A percentile compares a stretch with the other conserved stretches of the same genome.
Conservation (phyloP, 768 basidiomycete species). For the Phanerodontia chrysosporium region DNA sequence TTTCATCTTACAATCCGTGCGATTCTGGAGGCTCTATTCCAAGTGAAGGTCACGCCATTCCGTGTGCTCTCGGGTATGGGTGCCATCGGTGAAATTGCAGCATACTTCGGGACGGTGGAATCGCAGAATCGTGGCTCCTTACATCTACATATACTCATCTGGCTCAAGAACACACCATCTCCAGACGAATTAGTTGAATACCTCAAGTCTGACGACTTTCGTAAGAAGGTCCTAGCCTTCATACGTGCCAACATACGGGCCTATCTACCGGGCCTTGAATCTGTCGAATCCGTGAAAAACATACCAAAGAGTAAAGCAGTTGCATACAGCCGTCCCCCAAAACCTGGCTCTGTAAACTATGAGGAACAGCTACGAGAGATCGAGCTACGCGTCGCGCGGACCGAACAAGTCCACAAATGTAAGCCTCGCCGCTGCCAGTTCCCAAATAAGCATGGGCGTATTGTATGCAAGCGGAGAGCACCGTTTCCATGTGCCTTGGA, state of each 20-base stretch:
- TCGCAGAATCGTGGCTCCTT: conserved; percentile 39
- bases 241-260: conserved; percentile 31
- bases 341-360: background rate
- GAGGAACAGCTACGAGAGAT: background rate
- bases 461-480: background rate
- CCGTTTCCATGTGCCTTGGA: background rate
- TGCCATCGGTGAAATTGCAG: conserved; percentile 28
- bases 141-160: conserved; percentile 38
- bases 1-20: conserved; percentile 33
- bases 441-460: background rate
- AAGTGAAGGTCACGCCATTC: background rate
- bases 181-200: conserved; percentile 23
- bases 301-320: background rate
- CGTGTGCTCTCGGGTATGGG: conserved; percentile 21
- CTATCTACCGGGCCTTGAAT: conserved; percentile 23
- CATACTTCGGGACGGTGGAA: conserved; percentile 36
- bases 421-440: background rate
- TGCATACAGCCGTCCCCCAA: background rate
- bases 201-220: conserved; percentile 25
- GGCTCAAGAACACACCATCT: conserved; percentile 31
- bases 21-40: conserved; percentile 11
- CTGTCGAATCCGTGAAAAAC: background rate
- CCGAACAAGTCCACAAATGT: background rate
- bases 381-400: background rate
- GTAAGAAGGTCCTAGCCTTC: conserved; percentile 22